A percentile compares a stretch with the other conserved stretches of the same genome.
Evolutionary conservation across 192 early-diverging fungal species (phyloP).

Genomic region (Gamsiella multidivaricata): DNA sequence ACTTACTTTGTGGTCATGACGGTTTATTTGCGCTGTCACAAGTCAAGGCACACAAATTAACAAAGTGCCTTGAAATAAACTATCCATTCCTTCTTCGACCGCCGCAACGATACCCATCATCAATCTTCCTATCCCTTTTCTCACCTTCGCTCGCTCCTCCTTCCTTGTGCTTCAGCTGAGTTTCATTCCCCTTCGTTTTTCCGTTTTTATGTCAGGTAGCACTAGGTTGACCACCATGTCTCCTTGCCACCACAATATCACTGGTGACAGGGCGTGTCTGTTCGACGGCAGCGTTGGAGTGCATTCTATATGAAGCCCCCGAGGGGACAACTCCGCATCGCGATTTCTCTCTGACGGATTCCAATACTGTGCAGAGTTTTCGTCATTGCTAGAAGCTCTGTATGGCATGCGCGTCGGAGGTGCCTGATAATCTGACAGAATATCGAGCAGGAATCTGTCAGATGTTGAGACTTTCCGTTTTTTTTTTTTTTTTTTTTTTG

Average conservation of each 20-base stretch:
- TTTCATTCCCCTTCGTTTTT: constrained; percentile 1
- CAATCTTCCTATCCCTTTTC: no score
- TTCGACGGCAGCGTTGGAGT: constrained; percentile 30
- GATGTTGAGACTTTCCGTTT: constrained; percentile 30
- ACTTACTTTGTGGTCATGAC: no score
- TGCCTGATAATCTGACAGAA: constrained; percentile 33
- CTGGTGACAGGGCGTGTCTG: constrained; percentile 20
- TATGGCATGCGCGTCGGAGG: constrained; percentile 14
- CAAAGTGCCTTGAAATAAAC: no score
- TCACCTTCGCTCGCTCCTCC: no score
- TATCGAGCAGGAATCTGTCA: constrained; percentile 33
- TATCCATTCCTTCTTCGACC: no score
- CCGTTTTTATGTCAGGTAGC: constrained; percentile 2
- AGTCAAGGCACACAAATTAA: no score
- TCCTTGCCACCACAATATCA: constrained; percentile 7
- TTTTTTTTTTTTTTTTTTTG: constrained; percentile 16
- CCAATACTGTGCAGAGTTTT: constrained; percentile 26
- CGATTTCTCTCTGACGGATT: constrained; percentile 19
- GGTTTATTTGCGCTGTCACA: no score
- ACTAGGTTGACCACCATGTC: constrained; percentile 45
- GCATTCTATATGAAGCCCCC: constrained; percentile 24
- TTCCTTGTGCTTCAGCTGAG: no score
- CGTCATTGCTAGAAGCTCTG: constrained; percentile 31
- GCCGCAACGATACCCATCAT: no score
- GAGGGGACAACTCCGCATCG: constrained; percentile 23